Conservation (phyloP, 2,329 filamentous ascomycete genomes). For the Orbilia javanica region DNA sequence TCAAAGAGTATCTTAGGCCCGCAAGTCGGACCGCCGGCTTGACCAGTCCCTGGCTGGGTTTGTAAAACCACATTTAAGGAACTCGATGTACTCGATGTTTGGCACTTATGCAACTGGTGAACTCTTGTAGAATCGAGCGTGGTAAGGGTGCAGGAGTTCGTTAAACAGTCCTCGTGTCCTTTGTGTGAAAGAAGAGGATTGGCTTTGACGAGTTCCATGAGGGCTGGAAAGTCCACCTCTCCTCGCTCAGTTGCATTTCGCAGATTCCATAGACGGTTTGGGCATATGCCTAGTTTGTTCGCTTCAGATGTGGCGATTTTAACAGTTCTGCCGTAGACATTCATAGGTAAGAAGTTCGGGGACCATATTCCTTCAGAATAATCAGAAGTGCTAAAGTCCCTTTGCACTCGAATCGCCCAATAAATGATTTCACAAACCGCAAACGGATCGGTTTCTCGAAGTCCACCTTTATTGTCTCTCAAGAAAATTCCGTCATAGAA, state of each 20-base stretch:
- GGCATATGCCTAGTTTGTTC: background rate
- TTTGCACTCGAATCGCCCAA: background rate
- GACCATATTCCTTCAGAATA: constrained; percentile 20
- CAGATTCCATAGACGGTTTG: constrained; percentile 22
- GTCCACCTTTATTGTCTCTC: background rate
- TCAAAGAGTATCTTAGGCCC: background rate
- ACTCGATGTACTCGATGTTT: background rate
- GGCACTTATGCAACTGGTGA: constrained; percentile 7
- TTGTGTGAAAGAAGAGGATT: background rate
- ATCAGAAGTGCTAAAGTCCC: background rate
- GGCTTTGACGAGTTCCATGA: constrained; percentile 17
- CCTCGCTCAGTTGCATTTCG: constrained; percentile 11
- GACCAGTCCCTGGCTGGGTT: background rate
- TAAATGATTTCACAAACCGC: constrained; percentile 5
- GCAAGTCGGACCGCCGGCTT: background rate
- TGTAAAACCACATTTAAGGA: background rate
- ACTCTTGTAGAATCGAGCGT: constrained; percentile 21
- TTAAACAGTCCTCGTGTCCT: constrained; percentile 20
- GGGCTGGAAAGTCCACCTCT: constrained; percentile 21
- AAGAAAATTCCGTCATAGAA: constrained; percentile 10
- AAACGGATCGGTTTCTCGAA: background rate
- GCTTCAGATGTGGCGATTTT: background rate
- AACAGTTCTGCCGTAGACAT: constrained; percentile 3
- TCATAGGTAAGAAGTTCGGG: background rate
- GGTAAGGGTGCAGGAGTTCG: constrained; percentile 12